Evolutionary conservation across 2,329 filamentous ascomycete genomes (phyloP).

Genomic region (Lecanicillium sp.): DNA sequence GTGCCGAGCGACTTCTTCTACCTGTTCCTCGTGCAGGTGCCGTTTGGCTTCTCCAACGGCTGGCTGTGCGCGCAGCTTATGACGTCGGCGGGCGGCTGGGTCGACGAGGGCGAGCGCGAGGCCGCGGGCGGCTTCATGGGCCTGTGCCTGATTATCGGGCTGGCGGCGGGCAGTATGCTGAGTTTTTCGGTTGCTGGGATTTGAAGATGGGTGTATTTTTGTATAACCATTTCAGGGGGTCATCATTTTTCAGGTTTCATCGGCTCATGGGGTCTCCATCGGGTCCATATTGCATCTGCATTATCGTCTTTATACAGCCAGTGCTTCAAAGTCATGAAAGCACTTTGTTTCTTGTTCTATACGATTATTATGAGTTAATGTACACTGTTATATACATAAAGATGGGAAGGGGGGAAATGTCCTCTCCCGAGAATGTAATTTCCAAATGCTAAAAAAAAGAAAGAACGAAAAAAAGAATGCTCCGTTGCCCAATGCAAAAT

Average conservation of each 20-base stretch:
- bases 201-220: slow-evolving; percentile 23
- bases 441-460: slow-evolving; percentile 6
- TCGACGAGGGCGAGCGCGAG: slow-evolving; percentile 76
- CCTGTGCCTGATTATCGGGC: slow-evolving; percentile 75
- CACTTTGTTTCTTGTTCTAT: background rate
- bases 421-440: background rate
- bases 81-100: slow-evolving; percentile 82
- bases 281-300: background rate
- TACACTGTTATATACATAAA: background rate
- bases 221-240: background rate
- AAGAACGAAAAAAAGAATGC: background rate
- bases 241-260: slow-evolving; percentile 3
- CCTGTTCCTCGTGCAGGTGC: slow-evolving; percentile 71
- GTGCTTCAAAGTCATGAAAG: background rate
- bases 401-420: background rate
- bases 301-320: slow-evolving; percentile 3
- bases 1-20: slow-evolving; percentile 85
- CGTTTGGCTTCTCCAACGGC: slow-evolving; percentile 81
- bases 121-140: slow-evolving; percentile 93
- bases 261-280: background rate
- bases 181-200: slow-evolving; percentile 68
- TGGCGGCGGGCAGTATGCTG: slow-evolving; percentile 79
- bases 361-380: slow-evolving; percentile 7
- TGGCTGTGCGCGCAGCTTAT: slow-evolving; percentile 84
- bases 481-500: too few species aligned